Evolutionary conservation across 805 yeast species (phyloP).

Genomic region (Saccharomyces jurei): DNA sequence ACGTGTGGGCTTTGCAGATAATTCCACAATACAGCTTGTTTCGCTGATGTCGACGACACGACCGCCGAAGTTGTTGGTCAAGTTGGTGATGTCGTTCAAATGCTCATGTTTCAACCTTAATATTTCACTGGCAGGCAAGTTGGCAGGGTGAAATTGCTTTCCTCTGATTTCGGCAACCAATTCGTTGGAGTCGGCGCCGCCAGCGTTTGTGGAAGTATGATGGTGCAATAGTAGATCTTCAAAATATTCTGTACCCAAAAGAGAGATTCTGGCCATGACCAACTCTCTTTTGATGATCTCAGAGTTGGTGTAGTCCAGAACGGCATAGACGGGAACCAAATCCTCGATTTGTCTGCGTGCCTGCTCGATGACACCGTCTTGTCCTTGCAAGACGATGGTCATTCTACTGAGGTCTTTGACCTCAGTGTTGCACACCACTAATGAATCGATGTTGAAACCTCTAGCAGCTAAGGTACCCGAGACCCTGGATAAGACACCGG

Average conservation of each 20-base stretch:
- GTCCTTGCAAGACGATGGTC: slow-evolving; percentile 93
- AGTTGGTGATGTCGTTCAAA: slow-evolving; percentile 70
- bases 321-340: slow-evolving; percentile 96
- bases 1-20: slow-evolving; percentile 88
- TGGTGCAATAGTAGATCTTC: slow-evolving; percentile 89
- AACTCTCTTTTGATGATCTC: slow-evolving; percentile 88
- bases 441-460: slow-evolving; percentile 95
- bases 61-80: slow-evolving; percentile 87
- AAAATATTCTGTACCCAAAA: slow-evolving; percentile 96
- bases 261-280: slow-evolving; percentile 81
- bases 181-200: slow-evolving; percentile 26
- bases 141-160: slow-evolving; percentile 73
- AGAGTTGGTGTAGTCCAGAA: slow-evolving; percentile 83
- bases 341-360: slow-evolving; percentile 97
- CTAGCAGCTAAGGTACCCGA: slow-evolving; percentile 96
- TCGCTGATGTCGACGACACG: slow-evolving; percentile 86
- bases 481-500: slow-evolving; percentile 90
- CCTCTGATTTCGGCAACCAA: slow-evolving; percentile 23
- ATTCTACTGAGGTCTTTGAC: slow-evolving; percentile 90
- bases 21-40: slow-evolving; percentile 88
- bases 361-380: slow-evolving; percentile 93
- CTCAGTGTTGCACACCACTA: slow-evolving; percentile 94
- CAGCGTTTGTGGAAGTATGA: slow-evolving; percentile 32
- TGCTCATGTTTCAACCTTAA: slow-evolving; percentile 90
- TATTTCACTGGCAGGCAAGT: slow-evolving; percentile 84